Evolutionary conservation across 2,329 filamentous ascomycete species (phyloP).

Genomic region (Salinomyces thailandicus): DNA sequence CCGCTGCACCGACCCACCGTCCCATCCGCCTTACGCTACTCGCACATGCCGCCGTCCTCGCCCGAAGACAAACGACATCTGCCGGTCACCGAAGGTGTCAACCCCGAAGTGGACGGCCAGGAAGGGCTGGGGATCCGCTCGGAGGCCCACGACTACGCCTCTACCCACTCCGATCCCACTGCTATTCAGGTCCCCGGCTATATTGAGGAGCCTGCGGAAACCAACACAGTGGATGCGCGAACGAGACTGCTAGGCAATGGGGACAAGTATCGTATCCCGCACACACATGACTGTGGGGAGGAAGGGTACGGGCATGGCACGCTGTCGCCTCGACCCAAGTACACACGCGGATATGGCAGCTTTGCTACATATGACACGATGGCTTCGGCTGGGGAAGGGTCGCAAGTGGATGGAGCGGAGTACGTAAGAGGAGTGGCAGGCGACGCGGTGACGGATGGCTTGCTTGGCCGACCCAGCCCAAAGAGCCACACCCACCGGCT

Average conservation of each 20-base stretch:
- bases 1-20: slow-evolving; percentile 17
- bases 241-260: slow-evolving; percentile 30
- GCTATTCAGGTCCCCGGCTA: slow-evolving; percentile 12
- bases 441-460: slow-evolving; percentile 35
- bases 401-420: slow-evolving; percentile 2
- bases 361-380: slow-evolving; percentile 21
- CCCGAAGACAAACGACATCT: slow-evolving; percentile 30
- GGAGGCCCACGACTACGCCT: slow-evolving; percentile 21
- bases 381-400: slow-evolving; percentile 28
- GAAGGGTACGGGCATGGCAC: slow-evolving; percentile 58
- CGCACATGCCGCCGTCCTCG: slow-evolving; percentile 34
- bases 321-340: slow-evolving; percentile 58
- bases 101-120: slow-evolving; percentile 17
- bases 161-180: slow-evolving; percentile 21
- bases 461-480: slow-evolving; percentile 43
- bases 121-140: too few relatives aligned
- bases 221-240: slow-evolving; percentile 29
- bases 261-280: slow-evolving; percentile 12
- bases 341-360: slow-evolving; percentile 42
- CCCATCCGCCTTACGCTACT: slow-evolving; percentile 29
- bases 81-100: slow-evolving; percentile 1
- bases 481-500: slow-evolving; percentile 63
- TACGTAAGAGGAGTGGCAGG: slow-evolving; percentile 30
- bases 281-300: slow-evolving; percentile 6
- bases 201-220: slow-evolving; percentile 20